phyloP scores from a whole-genome alignment of 805 yeast species.

The Isabelozyma pseudorhagii region DNA sequence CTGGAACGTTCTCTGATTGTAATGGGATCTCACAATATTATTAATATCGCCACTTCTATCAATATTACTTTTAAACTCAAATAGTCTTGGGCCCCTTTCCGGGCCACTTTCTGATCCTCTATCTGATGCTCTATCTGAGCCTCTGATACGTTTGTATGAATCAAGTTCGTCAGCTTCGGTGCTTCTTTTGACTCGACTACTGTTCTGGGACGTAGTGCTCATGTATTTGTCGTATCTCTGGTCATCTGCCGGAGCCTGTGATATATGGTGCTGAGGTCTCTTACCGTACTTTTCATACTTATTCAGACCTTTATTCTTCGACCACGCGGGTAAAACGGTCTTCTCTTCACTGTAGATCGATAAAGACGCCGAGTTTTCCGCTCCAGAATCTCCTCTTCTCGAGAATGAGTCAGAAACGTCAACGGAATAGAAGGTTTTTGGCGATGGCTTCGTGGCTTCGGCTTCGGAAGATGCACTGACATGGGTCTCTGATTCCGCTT shows the following conservation, averaged over 20 bases:
- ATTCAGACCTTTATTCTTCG: slow-evolving; percentile 21
- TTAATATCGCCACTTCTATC: slow-evolving; percentile 46
- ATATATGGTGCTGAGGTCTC: slow-evolving; percentile 4
- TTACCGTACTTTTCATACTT: slow-evolving; percentile 42
- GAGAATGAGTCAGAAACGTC: slow-evolving; percentile 20
- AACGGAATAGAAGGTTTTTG: background rate
- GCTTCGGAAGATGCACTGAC: background rate
- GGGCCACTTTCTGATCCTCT: background rate
- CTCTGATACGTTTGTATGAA: background rate
- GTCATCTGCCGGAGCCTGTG: background rate
- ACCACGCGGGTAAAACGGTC: slow-evolving; percentile 37
- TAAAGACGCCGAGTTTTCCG: slow-evolving; percentile 3
- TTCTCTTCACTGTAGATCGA: slow-evolving; percentile 26
- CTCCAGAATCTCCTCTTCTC: slow-evolving; percentile 11
- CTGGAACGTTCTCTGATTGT: slow-evolving; percentile 77
- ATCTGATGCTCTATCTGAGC: background rate
- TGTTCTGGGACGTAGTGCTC: background rate
- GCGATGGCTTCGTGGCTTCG: background rate
- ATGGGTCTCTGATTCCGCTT: too few relatives aligned
- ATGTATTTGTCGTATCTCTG: slow-evolving; percentile 17
- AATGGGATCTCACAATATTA: slow-evolving; percentile 74
- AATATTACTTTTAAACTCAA: slow-evolving; percentile 32
- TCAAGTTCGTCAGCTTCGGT: background rate
- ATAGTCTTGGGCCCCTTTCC: background rate
- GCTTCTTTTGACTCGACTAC: slow-evolving; percentile 4